Percentiles rank a stretch among this genome's conserved stretches.
Conservation (phyloP, 2,329 filamentous ascomycete genomes). For the Fusarium anthophilum region DNA sequence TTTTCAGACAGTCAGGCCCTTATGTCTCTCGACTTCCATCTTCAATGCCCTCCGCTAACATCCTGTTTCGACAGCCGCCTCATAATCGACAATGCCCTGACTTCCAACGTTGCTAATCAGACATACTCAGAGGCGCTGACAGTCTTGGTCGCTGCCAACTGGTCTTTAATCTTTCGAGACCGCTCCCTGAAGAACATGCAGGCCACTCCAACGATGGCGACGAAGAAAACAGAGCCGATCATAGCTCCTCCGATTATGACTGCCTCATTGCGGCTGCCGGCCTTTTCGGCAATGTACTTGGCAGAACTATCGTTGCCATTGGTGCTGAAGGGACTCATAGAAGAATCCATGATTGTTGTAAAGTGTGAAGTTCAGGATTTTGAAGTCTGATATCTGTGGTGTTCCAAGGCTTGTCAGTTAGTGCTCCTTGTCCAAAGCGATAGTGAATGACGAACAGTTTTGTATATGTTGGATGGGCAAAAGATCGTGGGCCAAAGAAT, state of each 20-base stretch:
- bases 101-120: not conserved
- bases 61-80: not conserved
- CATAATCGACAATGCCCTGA: not conserved
- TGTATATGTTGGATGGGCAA: not conserved
- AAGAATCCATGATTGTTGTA: constrained; percentile 17
- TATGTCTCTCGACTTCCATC: not conserved
- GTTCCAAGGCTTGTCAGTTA: not conserved
- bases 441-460: not conserved
- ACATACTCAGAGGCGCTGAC: not conserved
- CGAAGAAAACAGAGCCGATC: constrained; percentile 7
- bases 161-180: constrained; percentile 1
- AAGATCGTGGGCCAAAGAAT: not conserved
- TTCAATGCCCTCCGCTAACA: not conserved
- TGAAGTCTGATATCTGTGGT: not conserved
- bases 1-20: not conserved
- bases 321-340: not conserved
- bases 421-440: not conserved
- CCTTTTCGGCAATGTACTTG: not conserved
- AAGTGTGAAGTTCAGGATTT: not conserved
- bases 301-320: not conserved
- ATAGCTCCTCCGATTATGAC: constrained; percentile 14
- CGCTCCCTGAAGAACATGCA: constrained; percentile 15
- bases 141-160: constrained; percentile 1
- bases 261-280: not conserved
- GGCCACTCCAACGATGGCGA: not conserved